A percentile compares a stretch with the other conserved stretches of the same genome.
Conservation (phyloP, 768 basidiomycete species). For the Serendipita vermifera region DNA sequence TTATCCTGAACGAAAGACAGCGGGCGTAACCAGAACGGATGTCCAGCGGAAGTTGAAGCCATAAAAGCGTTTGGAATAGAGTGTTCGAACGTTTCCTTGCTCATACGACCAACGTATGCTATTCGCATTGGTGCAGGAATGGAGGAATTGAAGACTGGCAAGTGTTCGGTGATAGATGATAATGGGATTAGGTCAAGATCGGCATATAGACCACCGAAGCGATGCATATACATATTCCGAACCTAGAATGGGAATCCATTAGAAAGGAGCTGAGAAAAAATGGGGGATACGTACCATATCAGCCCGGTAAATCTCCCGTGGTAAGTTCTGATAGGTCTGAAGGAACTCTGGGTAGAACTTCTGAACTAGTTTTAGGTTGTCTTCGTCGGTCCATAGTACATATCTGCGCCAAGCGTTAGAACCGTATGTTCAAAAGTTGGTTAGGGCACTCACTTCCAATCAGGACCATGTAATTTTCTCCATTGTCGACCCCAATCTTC, state of each 20-base stretch:
- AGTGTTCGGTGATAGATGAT: background rate
- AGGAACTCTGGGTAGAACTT: slow-evolving; percentile 2
- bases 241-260: background rate
- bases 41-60: background rate
- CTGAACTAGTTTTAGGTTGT: background rate
- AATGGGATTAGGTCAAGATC: background rate
- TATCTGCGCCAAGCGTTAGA: background rate
- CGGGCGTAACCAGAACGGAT: slow-evolving; percentile 6
- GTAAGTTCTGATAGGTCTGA: background rate
- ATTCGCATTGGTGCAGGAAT: background rate
- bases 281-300: slow-evolving; percentile 1
- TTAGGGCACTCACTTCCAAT: background rate
- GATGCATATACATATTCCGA: slow-evolving; percentile 3
- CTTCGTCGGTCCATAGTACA: slow-evolving; percentile 9
- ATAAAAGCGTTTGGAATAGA: slow-evolving; percentile 8
- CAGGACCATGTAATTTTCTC: background rate
- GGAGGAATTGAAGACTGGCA: background rate
- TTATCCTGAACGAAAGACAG: background rate
- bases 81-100: background rate
- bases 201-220: slow-evolving; percentile 1
- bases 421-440: background rate
- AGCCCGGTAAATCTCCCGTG: background rate
- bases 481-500: background rate
- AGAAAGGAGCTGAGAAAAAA: background rate
- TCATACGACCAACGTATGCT: slow-evolving; percentile 5